Conservation (phyloP, 2,329 filamentous ascomycete genomes). For the Eutypella sp. region DNA sequence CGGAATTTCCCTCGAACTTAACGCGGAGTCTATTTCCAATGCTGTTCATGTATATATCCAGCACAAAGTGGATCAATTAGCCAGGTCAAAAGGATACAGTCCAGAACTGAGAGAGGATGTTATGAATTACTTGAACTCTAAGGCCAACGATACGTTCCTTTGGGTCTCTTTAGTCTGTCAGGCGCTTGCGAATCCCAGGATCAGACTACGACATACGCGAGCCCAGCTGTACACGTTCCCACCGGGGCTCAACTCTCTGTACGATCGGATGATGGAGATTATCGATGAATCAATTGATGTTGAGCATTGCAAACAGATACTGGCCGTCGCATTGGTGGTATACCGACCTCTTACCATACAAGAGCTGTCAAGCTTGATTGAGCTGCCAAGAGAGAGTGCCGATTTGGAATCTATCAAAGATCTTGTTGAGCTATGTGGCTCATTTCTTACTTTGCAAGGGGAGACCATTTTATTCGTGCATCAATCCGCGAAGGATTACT, state of each 20-base stretch:
- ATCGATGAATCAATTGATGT: conserved; percentile 17
- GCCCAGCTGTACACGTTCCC: conserved; percentile 21
- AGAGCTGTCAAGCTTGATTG: conserved; percentile 21
- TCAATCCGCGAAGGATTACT: conserved; percentile 39
- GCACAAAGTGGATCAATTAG: conserved; percentile 22
- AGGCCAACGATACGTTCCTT: conserved; percentile 38
- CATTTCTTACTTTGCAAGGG: conserved; percentile 31
- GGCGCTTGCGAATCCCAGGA: conserved; percentile 18
- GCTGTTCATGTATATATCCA: conserved; percentile 35
- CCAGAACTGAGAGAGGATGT: neutral
- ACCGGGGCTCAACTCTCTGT: conserved; percentile 30
- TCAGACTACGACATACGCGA: conserved; percentile 7
- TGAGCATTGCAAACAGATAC: conserved; percentile 27
- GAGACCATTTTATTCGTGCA: conserved; percentile 32
- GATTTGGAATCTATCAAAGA: conserved; percentile 13
- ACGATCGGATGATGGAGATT: conserved; percentile 35
- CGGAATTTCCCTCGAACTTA: conserved; percentile 29
- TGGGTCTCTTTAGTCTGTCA: conserved; percentile 38
- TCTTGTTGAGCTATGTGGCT: conserved; percentile 33
- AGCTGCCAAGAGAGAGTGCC: neutral
- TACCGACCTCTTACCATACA: conserved; percentile 32
- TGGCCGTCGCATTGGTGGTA: conserved; percentile 24
- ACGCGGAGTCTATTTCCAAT: conserved; percentile 25
- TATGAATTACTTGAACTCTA: conserved; percentile 3
- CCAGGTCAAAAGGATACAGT: neutral